Base-by-base conservation (phyloP, 2,329 filamentous ascomycete genomes). In the Ampelomyces quisqualis region DNA sequence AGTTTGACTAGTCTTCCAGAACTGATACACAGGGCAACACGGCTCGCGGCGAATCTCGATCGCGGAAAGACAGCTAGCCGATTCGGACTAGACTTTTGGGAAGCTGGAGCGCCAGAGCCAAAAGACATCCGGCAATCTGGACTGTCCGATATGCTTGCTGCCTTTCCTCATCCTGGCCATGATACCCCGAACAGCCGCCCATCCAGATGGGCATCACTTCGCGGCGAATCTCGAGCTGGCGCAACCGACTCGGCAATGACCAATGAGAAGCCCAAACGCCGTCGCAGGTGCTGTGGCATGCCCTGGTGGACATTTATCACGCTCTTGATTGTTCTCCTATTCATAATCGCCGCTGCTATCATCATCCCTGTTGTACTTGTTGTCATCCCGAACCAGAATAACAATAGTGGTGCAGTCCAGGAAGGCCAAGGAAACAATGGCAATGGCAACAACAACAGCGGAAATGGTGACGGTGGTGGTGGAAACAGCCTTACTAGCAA, bases 1-100 rank as follows among this genome's bases (percentile, higher is more conserved):
- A 96, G 90, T 64, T 75, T 95, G 49, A 97, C 93, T 1, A 96
- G 90, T 68, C 73, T 98, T 44, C 86, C 90, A 0, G 93, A 97
- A 64, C 73, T 98, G 45, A 97, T 98, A 53, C 79, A 82, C 58
- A 81, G 93, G 55, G 93, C 93, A 8, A 97, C 91, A 0, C 82
- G 82, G 51, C 73, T 97, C 24, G 91, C 90, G 11, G 81, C 88
- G 0, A 90, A 95, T 69, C 83, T 98, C 43, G 91, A 97, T 58
- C 84, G 84, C 51, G 91, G 91, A 9, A 84, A 72, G 51, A 84
- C 82, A 14, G 81, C 81, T 9, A 84, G 80, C 58, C 72, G 77
- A 41, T 55, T 80, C 5, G 77, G 76, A 13, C 65, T 79, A 51
- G 67, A 72, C 55, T 77, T 68, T 70, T 78, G 69, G 55, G 67